Evolutionary conservation across 2,329 filamentous ascomycete genomes (phyloP), one percentile per base, ranked within the genome.

Genomic region (Monilinia laxa): DNA sequence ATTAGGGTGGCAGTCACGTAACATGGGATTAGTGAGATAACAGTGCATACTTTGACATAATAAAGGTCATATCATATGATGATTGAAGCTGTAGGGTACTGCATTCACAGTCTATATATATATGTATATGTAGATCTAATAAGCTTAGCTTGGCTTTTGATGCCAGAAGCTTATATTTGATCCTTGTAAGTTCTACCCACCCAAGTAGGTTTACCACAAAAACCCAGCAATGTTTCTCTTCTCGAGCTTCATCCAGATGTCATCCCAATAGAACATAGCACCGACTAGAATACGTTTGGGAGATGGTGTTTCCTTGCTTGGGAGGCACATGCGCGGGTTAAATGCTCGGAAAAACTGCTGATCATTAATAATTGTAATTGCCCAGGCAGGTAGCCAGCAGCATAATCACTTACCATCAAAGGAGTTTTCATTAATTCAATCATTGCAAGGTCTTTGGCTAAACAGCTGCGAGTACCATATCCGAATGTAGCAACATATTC

Each of bases 401-500:
- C n/a, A 35, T 9, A 3, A 28, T 40, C 12, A 42, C 54, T 58
- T 31, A 59, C n/a, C 54, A 65, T 65, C 54, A 65, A 59, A 51
- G 54, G 54, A 40, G 63, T 59, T 51, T 66, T 66, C 47, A 62
- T 54, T 25, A 62, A 54, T 54, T 55, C 57, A 52, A 62, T 54
- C 57, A 62, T 62, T 28, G 51, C 57, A 38, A 66, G 49, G 12
- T 66, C 58, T 11, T 66, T 66, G 23, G 51, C 64, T 51, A 66
- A 56, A 45, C 64, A 66, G 25, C 49, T 60, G 5, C 64, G 31
- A 47, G 56, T 65, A 23, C 64, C 56, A 52, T 60, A 65, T 12
- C 64, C 64, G n/a, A 65, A 65, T 16, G 55, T 65, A 59, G 56
- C 56, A 31, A 65, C 38, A 54, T 65, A 62, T 42, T 65, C 62